These are phyloP conservation scores for Rhododendron mucronatum DNA, from an alignment of 148 eudicot species.

Conservation along the genomic window DNA sequence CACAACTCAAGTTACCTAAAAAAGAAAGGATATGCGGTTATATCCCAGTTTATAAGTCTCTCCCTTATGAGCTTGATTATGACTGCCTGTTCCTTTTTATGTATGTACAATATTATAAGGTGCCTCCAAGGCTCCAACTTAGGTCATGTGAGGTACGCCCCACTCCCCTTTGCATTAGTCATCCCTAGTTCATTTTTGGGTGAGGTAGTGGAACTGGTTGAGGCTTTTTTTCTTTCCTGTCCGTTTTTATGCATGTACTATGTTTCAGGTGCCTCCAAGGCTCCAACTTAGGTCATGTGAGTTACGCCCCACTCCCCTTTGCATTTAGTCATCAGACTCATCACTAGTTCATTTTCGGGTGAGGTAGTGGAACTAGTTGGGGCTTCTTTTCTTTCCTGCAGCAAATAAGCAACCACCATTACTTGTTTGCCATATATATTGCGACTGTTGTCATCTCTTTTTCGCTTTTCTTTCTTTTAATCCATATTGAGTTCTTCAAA, in stretches of 20 bases:
- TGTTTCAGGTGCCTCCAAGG: neutral
- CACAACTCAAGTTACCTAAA: neutral
- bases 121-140: neutral
- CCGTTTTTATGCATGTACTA: neutral
- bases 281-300: neutral
- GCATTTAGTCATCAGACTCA: neutral
- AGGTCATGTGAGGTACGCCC: neutral
- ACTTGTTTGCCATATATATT: neutral
- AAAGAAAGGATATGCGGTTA: neutral
- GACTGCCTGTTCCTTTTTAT: neutral
- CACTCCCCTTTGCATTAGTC: neutral
- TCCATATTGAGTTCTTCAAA: neutral
- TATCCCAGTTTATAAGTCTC: neutral
- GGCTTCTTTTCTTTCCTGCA: neutral
- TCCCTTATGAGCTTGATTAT: neutral
- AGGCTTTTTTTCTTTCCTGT: neutral
- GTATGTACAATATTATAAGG: neutral
- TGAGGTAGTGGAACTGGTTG: neutral
- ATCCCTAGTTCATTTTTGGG: neutral
- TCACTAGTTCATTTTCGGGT: neutral
- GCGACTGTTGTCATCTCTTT: neutral
- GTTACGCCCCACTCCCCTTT: neutral
- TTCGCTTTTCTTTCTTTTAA: neutral
- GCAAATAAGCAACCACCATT: neutral
- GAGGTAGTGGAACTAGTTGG: neutral